These are phyloP conservation scores for Pseudoturritis turrita DNA, from an alignment of 345 rosid species.

Conservation along the genomic window DNA sequence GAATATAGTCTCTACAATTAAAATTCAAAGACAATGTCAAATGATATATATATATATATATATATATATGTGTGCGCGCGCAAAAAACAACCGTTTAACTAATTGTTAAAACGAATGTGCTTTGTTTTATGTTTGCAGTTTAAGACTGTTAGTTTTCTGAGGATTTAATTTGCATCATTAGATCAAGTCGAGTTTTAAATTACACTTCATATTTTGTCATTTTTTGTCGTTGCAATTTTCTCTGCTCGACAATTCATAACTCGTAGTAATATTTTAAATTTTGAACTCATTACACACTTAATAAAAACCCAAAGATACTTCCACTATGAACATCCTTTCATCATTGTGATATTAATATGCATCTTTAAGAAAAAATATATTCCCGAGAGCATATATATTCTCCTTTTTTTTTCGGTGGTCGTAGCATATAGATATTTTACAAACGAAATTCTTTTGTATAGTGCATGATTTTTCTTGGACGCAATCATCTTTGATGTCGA, in stretches of 20 bases:
- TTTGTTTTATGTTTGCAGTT: not conserved
- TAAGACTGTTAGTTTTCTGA: no score
- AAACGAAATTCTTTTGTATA: not conserved
- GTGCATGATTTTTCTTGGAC: constrained; percentile 8
- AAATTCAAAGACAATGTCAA: no score
- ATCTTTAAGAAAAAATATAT: not conserved
- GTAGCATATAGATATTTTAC: not conserved
- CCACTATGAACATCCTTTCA: not conserved
- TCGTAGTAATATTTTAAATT: not conserved
- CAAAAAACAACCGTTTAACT: not conserved
- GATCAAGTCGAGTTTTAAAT: no score
- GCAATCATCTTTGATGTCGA: not conserved
- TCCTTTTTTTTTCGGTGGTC: not conserved
- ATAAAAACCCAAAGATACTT: not conserved
- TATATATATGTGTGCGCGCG: no score
- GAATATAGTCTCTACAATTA: no score
- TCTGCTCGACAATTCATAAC: not conserved
- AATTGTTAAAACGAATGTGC: no score
- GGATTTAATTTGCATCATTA: no score
- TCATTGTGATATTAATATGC: not conserved
- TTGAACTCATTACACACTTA: not conserved
- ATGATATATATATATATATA: no score
- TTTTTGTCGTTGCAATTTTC: not conserved
- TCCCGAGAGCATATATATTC: not conserved
- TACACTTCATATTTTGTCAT: no score